A percentile compares a stretch with the other conserved stretches of the same genome.
These are phyloP conservation scores for Pythium insidiosum DNA, from an alignment of 352 stramenopile genomes.

Conservation along the genomic window DNA sequence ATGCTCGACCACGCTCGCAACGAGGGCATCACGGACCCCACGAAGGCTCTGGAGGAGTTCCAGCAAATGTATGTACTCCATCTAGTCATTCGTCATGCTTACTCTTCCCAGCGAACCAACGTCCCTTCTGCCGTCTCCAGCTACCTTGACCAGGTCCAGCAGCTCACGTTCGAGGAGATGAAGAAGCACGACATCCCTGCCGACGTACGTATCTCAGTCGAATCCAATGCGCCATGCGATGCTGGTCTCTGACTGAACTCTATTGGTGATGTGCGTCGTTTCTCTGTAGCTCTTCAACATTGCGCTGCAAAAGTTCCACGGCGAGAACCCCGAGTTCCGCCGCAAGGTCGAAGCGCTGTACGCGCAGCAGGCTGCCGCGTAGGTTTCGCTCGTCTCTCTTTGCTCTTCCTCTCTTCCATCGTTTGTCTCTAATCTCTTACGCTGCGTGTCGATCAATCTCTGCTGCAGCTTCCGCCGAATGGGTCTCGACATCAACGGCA, in stretches of 20 bases:
- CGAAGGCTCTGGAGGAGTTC: conserved; percentile 71
- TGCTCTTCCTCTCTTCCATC: too few relatives aligned
- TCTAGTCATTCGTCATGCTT: not conserved
- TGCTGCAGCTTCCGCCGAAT: conserved; percentile 57
- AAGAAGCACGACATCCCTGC: conserved; percentile 51
- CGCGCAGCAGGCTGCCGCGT: conserved; percentile 55
- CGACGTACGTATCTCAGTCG: conserved; percentile 22
- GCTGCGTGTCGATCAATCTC: not conserved
- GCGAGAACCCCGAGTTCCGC: conserved; percentile 52
- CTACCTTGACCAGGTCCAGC: conserved; percentile 65
- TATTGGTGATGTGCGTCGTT: too few relatives aligned
- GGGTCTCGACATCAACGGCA: conserved; percentile 46
- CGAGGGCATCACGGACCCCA: conserved; percentile 64
- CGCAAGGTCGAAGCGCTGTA: conserved; percentile 69
- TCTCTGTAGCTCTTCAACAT: conserved; percentile 47
- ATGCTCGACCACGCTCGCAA: conserved; percentile 59
- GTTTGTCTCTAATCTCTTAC: not conserved
- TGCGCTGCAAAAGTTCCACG: conserved; percentile 61
- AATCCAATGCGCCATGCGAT: not conserved
- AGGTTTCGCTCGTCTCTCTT: too few relatives aligned
- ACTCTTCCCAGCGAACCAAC: not conserved
- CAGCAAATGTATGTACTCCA: conserved; percentile 60
- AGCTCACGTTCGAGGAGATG: conserved; percentile 59
- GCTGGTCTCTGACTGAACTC: too few relatives aligned
- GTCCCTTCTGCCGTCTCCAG: not conserved